These are phyloP conservation scores for Vaccinium myrtillus DNA, from an alignment of 148 eudicot species.

Conservation along the genomic window DNA sequence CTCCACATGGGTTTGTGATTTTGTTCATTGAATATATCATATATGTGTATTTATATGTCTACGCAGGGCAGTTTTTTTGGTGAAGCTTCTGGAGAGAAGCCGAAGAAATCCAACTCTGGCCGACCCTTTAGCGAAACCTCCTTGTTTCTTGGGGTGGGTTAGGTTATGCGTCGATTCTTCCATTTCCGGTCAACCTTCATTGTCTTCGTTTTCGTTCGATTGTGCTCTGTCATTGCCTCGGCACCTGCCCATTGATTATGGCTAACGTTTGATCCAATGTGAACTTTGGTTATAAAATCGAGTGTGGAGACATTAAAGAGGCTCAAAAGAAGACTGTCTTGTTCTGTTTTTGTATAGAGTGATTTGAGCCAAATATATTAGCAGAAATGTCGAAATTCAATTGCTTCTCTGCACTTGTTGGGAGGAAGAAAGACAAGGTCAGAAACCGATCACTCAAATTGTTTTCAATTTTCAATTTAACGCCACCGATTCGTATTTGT, in stretches of 20 bases:
- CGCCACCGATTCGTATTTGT: not conserved
- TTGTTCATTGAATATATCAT: not conserved
- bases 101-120: slow-evolving; percentile 63
- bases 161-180: slow-evolving; percentile 27
- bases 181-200: slow-evolving; percentile 18
- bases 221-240: slow-evolving; percentile 44
- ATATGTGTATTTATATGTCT: not conserved
- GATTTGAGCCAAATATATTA: not conserved
- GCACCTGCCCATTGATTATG: slow-evolving; percentile 78
- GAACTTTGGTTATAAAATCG: slow-evolving; percentile 13
- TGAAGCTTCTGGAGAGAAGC: slow-evolving; percentile 42
- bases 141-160: slow-evolving; percentile 36
- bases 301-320: slow-evolving; percentile 12
- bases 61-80: slow-evolving; percentile 22
- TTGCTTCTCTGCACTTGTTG: slow-evolving; percentile 45
- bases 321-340: slow-evolving; percentile 4
- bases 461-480: not conserved
- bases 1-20: not conserved
- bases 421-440: slow-evolving; percentile 63
- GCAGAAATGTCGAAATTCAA: slow-evolving; percentile 43
- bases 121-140: slow-evolving; percentile 39
- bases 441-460: slow-evolving; percentile 15
- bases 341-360: not conserved
- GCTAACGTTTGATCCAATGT: slow-evolving; percentile 49
- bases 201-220: slow-evolving; percentile 3